Base-by-base conservation (phyloP, 2,329 filamentous ascomycete species). In the Macrophomina pseudophaseolina region DNA sequence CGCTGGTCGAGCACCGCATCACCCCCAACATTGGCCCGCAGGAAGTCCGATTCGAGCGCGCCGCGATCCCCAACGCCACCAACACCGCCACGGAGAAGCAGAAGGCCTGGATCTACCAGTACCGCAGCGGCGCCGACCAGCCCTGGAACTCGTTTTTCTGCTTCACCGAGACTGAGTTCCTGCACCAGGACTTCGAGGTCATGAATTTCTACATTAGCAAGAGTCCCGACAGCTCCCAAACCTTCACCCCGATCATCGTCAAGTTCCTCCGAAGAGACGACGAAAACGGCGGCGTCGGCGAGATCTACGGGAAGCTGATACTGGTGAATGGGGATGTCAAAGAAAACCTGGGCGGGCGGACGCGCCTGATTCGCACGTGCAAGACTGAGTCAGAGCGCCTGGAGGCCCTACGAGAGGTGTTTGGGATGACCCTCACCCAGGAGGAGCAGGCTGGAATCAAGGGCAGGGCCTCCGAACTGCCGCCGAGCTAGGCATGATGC, bases 81-180 rank as follows among this genome's bases (percentile, higher is more conserved):
- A 71, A 74, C 59, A 72, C 66, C 28, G 74, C 69, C 38, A 71
- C 70, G 18, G 66, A 60, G 40, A 66, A 65, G 28, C 80, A 82
- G 40, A 84, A 83, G 67, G 75, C 86, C 66, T 91, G 88, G 89
- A 82, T 90, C 66, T 90, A 89, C 72, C 84, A 90, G 75, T 85
- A 86, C 69, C 76, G 80, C 1, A 82, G 82, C 62, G 71, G 71
- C 0, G 30, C 64, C 0, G 73, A 76, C 0, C 71, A 71, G 54
- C 72, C 71, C 0, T 83, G 80, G 81, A 81, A 80, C 53, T 75
- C 76, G 0, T 80, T 79, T 66, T 83, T 82, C 65, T 74, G 74
- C 12, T 82, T 82, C 70, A 72, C 74, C 0, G 78, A 81, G 54
- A 65, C 76, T 0, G 77, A 82, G 68, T 81, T 78, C 18, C 74